Conservation (phyloP, 1,284 basidiomycete genomes). For the Afroboletus lepidellus region DNA sequence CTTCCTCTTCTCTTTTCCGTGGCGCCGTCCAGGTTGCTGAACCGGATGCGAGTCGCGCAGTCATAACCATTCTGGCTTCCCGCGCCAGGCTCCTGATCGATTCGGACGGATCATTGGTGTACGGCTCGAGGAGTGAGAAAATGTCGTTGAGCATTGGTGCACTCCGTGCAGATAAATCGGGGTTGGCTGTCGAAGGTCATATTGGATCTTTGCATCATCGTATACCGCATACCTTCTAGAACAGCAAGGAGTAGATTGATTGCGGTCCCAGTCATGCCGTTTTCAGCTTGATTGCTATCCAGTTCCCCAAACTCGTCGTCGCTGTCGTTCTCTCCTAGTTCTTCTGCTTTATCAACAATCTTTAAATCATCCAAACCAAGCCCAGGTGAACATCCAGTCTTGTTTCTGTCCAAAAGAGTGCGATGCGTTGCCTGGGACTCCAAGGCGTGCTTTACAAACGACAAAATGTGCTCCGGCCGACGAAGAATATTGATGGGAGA, state of each 20-base stretch:
- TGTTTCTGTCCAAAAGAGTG: slow-evolving; percentile 16
- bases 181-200: slow-evolving; percentile 53
- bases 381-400: slow-evolving; percentile 16
- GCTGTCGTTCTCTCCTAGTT: slow-evolving; percentile 47
- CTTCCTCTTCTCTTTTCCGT: slow-evolving; percentile 32
- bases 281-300: slow-evolving; percentile 35
- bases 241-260: slow-evolving; percentile 77
- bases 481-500: slow-evolving; percentile 65
- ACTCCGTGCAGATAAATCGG: slow-evolving; percentile 59
- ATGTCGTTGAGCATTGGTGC: slow-evolving; percentile 71
- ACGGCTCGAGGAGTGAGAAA: slow-evolving; percentile 59
- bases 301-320: slow-evolving; percentile 49
- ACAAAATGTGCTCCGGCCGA: slow-evolving; percentile 69
- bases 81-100: slow-evolving; percentile 49
- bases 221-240: slow-evolving; percentile 64
- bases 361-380: slow-evolving; percentile 43
- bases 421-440: slow-evolving; percentile 29
- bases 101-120: slow-evolving; percentile 36
- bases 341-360: slow-evolving; percentile 41
- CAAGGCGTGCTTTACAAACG: slow-evolving; percentile 76
- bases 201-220: background rate
- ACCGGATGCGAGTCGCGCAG: slow-evolving; percentile 57
- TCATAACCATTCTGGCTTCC: slow-evolving; percentile 81
- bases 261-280: slow-evolving; percentile 74
- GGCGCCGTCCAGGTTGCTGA: slow-evolving; percentile 37